phyloP scores from a whole-genome alignment of 2,329 filamentous ascomycete species.

The Fusarium sp. region DNA sequence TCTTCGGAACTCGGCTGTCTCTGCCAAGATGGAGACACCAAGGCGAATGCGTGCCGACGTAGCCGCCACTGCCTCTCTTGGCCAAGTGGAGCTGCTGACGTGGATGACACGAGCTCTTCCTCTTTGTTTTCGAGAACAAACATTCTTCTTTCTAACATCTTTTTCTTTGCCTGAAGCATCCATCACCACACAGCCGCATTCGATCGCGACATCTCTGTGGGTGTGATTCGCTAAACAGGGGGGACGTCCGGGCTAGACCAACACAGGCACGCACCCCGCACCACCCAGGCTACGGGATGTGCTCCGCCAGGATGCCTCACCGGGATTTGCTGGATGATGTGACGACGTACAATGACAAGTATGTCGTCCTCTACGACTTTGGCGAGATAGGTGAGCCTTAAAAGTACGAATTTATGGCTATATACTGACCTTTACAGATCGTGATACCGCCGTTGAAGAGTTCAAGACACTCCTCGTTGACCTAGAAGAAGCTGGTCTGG shows the following conservation, averaged over 20 bases:
- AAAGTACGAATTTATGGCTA: too few species aligned
- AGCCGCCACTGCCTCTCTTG: constrained; percentile 27
- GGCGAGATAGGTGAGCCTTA: constrained; percentile 46
- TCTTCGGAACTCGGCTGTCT: neutral
- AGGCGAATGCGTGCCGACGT: constrained; percentile 27
- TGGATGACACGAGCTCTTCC: constrained; percentile 18
- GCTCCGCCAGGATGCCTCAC: constrained; percentile 13
- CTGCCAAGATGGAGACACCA: constrained; percentile 31
- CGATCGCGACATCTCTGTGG: neutral
- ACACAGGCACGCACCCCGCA: neutral
- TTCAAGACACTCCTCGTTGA: constrained; percentile 65
- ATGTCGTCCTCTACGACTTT: constrained; percentile 56
- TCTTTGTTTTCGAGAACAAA: neutral
- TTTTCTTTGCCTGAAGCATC: neutral
- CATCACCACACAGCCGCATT: neutral
- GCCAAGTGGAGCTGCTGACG: constrained; percentile 45
- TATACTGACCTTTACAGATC: constrained; percentile 40
- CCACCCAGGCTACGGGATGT: neutral
- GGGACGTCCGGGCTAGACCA: constrained; percentile 14
- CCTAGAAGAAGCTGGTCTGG: constrained; percentile 72
- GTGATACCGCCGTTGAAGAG: constrained; percentile 49
- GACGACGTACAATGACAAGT: constrained; percentile 53
- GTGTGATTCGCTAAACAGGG: neutral
- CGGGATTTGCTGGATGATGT: constrained; percentile 15
- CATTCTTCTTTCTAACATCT: neutral